Evolutionary conservation across 2,329 filamentous ascomycete species (phyloP).

Genomic region (Gaeumannomyces sp.): DNA sequence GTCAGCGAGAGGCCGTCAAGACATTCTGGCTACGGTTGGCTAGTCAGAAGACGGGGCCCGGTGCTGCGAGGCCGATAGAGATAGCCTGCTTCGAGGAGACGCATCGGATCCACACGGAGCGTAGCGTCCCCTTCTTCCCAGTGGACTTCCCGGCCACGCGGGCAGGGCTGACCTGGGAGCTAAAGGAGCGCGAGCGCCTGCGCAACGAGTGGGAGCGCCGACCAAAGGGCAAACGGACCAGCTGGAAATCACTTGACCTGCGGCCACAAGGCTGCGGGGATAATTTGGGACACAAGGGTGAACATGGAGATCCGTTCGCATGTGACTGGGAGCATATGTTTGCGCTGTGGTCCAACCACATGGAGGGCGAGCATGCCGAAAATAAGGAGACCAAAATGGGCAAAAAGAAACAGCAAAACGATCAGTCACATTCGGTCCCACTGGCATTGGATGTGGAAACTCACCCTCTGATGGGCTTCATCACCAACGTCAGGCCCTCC

Average conservation of each 20-base stretch:
- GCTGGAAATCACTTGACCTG: slow-evolving; percentile 69
- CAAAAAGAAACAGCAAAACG: slow-evolving; percentile 13
- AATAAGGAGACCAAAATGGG: neutral
- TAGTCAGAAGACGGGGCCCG: neutral
- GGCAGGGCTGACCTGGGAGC: slow-evolving; percentile 74
- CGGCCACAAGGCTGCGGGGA: slow-evolving; percentile 23
- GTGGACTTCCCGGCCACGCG: slow-evolving; percentile 74
- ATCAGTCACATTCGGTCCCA: neutral
- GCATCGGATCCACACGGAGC: slow-evolving; percentile 76
- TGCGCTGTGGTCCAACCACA: slow-evolving; percentile 20
- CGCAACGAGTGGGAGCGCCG: slow-evolving; percentile 61
- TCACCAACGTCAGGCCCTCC: neutral
- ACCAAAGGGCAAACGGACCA: slow-evolving; percentile 74
- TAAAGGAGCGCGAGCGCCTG: slow-evolving; percentile 31
- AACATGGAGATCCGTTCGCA: slow-evolving; percentile 73
- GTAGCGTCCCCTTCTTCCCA: slow-evolving; percentile 74
- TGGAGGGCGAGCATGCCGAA: neutral
- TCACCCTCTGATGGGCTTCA: neutral
- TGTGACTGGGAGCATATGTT: slow-evolving; percentile 79
- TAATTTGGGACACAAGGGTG: slow-evolving; percentile 57
- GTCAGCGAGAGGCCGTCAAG: slow-evolving; percentile 3
- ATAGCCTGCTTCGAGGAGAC: slow-evolving; percentile 59
- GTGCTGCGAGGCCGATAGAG: neutral
- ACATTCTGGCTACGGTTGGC: slow-evolving; percentile 4
- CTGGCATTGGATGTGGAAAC: neutral